These are phyloP conservation scores for Barbarea vulgaris DNA, from an alignment of 345 rosid genomes.

Conservation along the genomic window DNA sequence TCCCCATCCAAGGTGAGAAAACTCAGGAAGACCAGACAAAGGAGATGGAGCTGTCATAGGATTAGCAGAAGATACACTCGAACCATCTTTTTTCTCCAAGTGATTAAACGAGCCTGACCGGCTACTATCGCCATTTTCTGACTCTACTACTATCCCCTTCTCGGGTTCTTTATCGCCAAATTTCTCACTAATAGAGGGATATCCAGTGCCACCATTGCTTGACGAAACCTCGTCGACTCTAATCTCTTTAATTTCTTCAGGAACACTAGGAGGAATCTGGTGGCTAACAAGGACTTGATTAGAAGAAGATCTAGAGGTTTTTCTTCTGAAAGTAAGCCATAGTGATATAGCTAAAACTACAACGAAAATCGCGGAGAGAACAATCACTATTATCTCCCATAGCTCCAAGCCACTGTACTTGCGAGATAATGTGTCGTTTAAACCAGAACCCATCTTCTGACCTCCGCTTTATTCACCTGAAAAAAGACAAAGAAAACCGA, in stretches of 20 bases:
- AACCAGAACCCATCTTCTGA: constrained; percentile 62
- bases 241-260: constrained; percentile 93
- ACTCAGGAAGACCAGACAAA: constrained; percentile 83
- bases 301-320: constrained; percentile 42
- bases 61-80: constrained; percentile 56
- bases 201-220: constrained; percentile 47
- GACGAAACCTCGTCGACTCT: constrained; percentile 76
- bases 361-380: constrained; percentile 56
- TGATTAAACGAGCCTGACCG: constrained; percentile 65
- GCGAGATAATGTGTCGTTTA: constrained; percentile 54
- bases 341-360: constrained; percentile 59
- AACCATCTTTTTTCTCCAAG: constrained; percentile 53
- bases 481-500: background rate
- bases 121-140: constrained; percentile 62
- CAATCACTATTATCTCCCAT: constrained; percentile 74
- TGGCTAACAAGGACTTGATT: constrained; percentile 48
- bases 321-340: constrained; percentile 62
- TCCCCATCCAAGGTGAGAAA: constrained; percentile 95
- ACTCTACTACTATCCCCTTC: constrained; percentile 40
- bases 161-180: constrained; percentile 36
- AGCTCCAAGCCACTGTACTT: constrained; percentile 62
- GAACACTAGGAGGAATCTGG: constrained; percentile 51
- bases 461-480: constrained; percentile 42
- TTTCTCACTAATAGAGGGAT: constrained; percentile 35
- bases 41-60: constrained; percentile 84